Conservation (phyloP, 2,329 filamentous ascomycete species). For the Cladosporium sp. region DNA sequence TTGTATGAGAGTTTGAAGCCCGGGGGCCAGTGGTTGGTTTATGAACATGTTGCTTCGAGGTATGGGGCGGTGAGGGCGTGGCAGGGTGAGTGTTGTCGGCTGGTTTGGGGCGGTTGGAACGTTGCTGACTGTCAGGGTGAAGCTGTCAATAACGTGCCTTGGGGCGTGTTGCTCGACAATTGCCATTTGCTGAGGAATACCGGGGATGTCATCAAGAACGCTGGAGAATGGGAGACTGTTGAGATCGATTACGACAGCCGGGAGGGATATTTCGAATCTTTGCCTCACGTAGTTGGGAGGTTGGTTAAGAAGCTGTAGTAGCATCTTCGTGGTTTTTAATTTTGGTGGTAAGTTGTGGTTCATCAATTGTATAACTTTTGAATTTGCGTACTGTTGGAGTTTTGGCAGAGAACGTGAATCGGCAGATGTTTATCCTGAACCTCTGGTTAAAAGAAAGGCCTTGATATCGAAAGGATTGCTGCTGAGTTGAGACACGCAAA, state of each 20-base stretch:
- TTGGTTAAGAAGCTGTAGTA: slow-evolving; percentile 1
- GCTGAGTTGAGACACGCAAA: too few relatives aligned
- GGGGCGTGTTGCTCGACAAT: slow-evolving; percentile 1
- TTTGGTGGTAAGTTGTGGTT: too few relatives aligned
- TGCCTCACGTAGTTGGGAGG: slow-evolving; percentile 5
- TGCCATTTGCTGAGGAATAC: slow-evolving; percentile 1
- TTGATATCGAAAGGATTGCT: too few relatives aligned
- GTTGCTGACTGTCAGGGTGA: neutral
- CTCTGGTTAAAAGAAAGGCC: too few relatives aligned
- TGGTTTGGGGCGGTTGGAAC: neutral
- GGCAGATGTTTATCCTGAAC: too few relatives aligned
- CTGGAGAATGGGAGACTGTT: slow-evolving; percentile 7
- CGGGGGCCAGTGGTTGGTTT: slow-evolving; percentile 54
- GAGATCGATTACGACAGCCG: neutral
- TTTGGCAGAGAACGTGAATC: too few relatives aligned
- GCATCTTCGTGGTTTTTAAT: too few relatives aligned
- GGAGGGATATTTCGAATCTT: slow-evolving; percentile 1
- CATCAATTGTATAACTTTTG: too few relatives aligned
- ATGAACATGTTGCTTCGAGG: slow-evolving; percentile 46
- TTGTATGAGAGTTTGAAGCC: slow-evolving; percentile 51
- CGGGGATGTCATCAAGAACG: neutral
- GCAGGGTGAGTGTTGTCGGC: neutral
- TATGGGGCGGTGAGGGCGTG: neutral
- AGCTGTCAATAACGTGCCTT: slow-evolving; percentile 1
- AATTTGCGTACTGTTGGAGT: too few relatives aligned